phyloP scores from a whole-genome alignment of 2,329 filamentous ascomycete genomes.

The Sporothrix curviconia region DNA sequence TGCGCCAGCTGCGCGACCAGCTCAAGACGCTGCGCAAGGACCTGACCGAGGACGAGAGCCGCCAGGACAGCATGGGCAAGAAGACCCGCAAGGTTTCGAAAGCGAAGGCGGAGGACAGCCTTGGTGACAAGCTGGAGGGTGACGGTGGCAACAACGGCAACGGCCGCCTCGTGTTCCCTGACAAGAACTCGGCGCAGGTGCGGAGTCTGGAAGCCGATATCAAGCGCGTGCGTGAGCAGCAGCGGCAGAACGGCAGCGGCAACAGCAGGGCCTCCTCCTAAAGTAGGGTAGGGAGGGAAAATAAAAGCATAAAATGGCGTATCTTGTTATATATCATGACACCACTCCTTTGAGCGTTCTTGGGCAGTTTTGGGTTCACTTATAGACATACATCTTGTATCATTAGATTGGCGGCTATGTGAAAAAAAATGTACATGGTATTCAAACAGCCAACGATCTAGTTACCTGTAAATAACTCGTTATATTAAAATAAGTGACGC shows the following conservation, averaged over 20 bases:
- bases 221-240: slow-evolving; percentile 1
- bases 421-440: background rate
- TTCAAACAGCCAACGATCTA: background rate
- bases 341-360: slow-evolving; percentile 5
- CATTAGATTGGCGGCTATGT: background rate
- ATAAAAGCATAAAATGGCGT: background rate
- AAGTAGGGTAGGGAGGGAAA: too few relatives aligned
- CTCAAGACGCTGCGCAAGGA: slow-evolving; percentile 31
- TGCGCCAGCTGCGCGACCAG: slow-evolving; percentile 39
- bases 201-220: slow-evolving; percentile 21
- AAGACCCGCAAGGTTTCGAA: background rate
- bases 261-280: too few relatives aligned
- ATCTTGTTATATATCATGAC: background rate
- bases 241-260: background rate
- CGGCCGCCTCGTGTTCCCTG: slow-evolving; percentile 22
- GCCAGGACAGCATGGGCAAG: background rate
- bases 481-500: too few relatives aligned
- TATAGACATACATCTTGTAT: background rate
- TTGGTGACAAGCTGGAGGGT: background rate
- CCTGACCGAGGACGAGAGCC: background rate
- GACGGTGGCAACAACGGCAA: background rate
- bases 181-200: slow-evolving; percentile 20
- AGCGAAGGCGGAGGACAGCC: background rate
- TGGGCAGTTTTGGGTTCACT: background rate
- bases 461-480: background rate